Base-by-base conservation (phyloP, 805 yeast species). In the Sugiyamaella marilandica region DNA sequence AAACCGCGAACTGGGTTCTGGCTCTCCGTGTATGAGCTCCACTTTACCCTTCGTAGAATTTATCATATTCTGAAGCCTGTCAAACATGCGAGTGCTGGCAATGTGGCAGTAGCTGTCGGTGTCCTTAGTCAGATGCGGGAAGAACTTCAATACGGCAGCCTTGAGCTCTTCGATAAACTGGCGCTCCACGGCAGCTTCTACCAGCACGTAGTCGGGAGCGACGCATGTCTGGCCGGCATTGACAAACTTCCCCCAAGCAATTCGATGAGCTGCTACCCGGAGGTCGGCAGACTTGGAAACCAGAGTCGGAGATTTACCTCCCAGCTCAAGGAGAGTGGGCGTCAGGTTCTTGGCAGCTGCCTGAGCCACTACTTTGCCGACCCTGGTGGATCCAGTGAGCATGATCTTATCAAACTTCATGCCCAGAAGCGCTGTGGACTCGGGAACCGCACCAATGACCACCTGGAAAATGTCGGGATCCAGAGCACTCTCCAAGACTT, bases 141-240 rank as follows among this genome's bases (percentile, higher is more conserved):
- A 87, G 45, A 81, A 70, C 45, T 73, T 75, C 33, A 69, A 66
- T 31, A 77, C 61, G 18, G 75, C 74, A 37, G 66, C 60, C 50
- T 74, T 61, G 51, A 79, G 63, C 5, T 69, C 72, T 0, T 60
- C 59, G 7, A 81, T 68, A 48, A 87, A 78, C 57, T 78, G 70
- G 26, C 72, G 78, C 62, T 83, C 80, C 19, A 82, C 68, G 2
- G 74, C 66, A 52, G 75, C 79, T 54, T 85, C 88, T n/a, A 82
- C 85, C 44, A 88, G 62, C 4, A 85, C 70, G 63, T 89, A 91
- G 70, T 92, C 98, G 8, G 91, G 85, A 9, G 96, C 87, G 37
- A 88, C 86, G 72, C 97, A 91, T 1, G 94, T 83, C 71, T 91
- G 98, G 14, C 98, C 98, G 14, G 86, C 80, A 65, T 89, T 92